Conservation (phyloP, 2,329 filamentous ascomycete species). For the Phoma herbarum region DNA sequence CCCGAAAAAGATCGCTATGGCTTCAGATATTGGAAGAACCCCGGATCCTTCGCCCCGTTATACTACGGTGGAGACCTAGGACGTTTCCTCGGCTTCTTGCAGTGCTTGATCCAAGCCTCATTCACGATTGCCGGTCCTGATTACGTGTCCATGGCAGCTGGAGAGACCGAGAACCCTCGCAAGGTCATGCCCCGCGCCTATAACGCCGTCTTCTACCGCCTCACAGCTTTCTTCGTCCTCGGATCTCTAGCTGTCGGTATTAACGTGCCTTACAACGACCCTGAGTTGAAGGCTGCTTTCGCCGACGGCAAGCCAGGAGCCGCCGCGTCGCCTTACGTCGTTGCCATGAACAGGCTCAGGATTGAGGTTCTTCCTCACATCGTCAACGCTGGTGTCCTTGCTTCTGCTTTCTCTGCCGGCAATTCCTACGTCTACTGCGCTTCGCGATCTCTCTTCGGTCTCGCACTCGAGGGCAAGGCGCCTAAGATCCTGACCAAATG, state of each 20-base stretch:
- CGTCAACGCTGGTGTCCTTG: slow-evolving; percentile 66
- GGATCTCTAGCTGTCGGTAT: slow-evolving; percentile 75
- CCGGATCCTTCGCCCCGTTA: slow-evolving; percentile 73
- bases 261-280: slow-evolving; percentile 74
- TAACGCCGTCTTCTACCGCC: slow-evolving; percentile 80
- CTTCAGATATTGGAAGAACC: slow-evolving; percentile 63
- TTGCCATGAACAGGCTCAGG: slow-evolving; percentile 65
- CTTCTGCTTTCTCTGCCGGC: slow-evolving; percentile 64
- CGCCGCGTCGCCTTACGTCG: slow-evolving; percentile 71
- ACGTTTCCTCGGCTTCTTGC: slow-evolving; percentile 77
- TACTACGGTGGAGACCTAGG: slow-evolving; percentile 73
- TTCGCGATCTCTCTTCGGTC: slow-evolving; percentile 62
- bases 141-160: slow-evolving; percentile 60
- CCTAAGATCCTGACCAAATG: slow-evolving; percentile 63
- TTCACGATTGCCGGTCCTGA: slow-evolving; percentile 60
- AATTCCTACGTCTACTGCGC: slow-evolving; percentile 66
- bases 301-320: slow-evolving; percentile 68
- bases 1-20: slow-evolving; percentile 64
- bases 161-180: slow-evolving; percentile 58
- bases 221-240: slow-evolving; percentile 78
- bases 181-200: slow-evolving; percentile 73
- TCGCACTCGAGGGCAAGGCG: slow-evolving; percentile 64
- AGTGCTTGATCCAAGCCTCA: slow-evolving; percentile 71
- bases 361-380: slow-evolving; percentile 66
- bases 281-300: slow-evolving; percentile 68